Conservation (phyloP, 805 yeast genomes). For the Ogataea henricii region DNA sequence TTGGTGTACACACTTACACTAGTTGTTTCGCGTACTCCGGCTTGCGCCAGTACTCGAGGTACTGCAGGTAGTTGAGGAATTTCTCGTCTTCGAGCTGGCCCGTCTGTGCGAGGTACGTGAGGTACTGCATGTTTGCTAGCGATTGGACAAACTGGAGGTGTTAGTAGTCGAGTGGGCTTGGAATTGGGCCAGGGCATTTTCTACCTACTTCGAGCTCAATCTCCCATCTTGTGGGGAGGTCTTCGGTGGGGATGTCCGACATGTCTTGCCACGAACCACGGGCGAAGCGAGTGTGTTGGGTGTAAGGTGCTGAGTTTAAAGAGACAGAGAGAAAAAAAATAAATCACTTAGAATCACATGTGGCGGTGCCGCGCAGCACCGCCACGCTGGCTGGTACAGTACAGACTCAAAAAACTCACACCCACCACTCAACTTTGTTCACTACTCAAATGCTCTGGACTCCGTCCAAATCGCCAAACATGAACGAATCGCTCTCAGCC, state of each 20-base stretch:
- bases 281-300: too few species aligned
- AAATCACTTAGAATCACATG: too few species aligned
- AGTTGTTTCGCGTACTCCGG: slow-evolving; percentile 69
- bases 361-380: background rate
- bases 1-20: too few species aligned
- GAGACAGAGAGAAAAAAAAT: too few species aligned
- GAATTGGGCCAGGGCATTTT: background rate
- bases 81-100: slow-evolving; percentile 69
- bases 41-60: slow-evolving; percentile 82
- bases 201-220: slow-evolving; percentile 71
- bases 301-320: too few species aligned
- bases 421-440: too few species aligned
- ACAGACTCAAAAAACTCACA: too few species aligned
- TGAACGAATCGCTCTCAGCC: background rate
- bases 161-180: too few species aligned
- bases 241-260: slow-evolving; percentile 23
- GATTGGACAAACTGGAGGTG: slow-evolving; percentile 76
- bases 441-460: background rate
- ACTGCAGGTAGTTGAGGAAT: slow-evolving; percentile 74
- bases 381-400: too few species aligned
- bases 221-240: slow-evolving; percentile 82
- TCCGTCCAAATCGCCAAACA: background rate
- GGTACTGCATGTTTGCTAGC: slow-evolving; percentile 83
- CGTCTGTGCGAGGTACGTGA: slow-evolving; percentile 84
- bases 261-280: too few species aligned